Evolutionary conservation across 495 filamentous ascomycete species (phyloP).

Genomic region (Hypoxylon perforatum): DNA sequence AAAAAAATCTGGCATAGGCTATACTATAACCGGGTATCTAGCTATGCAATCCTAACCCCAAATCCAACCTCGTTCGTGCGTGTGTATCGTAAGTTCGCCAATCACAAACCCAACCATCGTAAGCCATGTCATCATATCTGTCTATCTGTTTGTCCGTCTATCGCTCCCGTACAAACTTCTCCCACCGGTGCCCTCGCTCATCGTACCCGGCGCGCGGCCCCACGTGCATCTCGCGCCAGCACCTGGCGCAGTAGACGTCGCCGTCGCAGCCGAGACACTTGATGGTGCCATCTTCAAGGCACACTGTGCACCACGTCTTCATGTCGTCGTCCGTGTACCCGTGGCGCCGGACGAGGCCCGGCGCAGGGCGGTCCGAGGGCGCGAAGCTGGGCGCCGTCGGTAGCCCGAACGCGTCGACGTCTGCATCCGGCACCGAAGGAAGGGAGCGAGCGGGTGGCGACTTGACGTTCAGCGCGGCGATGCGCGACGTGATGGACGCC

Average conservation of each 20-base stretch:
- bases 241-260: conserved; percentile 72
- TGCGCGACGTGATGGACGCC: conserved; percentile 51
- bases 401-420: conserved; percentile 54
- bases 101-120: conserved; percentile 3
- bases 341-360: conserved; percentile 43
- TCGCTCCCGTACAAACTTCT: conserved; percentile 45
- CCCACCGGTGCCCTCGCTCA: conserved; percentile 63
- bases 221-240: conserved; percentile 76
- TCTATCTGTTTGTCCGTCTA: too few relatives aligned
- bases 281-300: conserved; percentile 72
- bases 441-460: conserved; percentile 22
- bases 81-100: too few relatives aligned
- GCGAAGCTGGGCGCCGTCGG: conserved; percentile 66
- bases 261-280: conserved; percentile 71
- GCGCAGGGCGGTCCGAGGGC: conserved; percentile 53
- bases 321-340: conserved; percentile 70
- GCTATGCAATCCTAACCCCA: neutral
- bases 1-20: neutral
- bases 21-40: conserved; percentile 20
- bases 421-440: conserved; percentile 40
- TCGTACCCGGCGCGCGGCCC: conserved; percentile 67
- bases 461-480: conserved; percentile 53
- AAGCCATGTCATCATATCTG: neutral
- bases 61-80: conserved; percentile 7
- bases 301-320: conserved; percentile 76